Base-by-base conservation (phyloP, 2,329 filamentous ascomycete species). In the Calonectria ilicicola region DNA sequence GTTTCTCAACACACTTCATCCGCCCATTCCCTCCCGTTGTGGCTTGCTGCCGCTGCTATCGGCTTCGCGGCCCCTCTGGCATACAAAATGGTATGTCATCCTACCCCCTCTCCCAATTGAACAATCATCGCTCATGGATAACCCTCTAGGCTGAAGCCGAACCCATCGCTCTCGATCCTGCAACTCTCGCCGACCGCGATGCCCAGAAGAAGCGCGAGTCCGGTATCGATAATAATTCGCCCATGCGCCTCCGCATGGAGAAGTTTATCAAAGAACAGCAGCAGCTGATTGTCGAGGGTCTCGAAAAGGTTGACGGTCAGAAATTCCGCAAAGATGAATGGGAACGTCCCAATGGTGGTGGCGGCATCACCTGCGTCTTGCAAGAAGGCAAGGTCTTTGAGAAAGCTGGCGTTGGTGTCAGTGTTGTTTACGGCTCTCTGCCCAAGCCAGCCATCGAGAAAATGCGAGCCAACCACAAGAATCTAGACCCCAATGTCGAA, bases 191-290 rank as follows among this genome's bases (percentile, higher is more conserved):
- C 79, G 94, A 98, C 82, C 92, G 94, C 79, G 97, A 98, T 84
- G 92, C 91, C 75, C 89, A 95, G 74, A 90, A 91, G 77, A 98
- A 97, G 85, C 92, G 93, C 74, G 94, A 97, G 83, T 75, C 78
- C 40, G 77, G 78, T 23, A 89, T 98, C 63, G 93, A 89, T 60
- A 89, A 92, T 70, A 88, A 92, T 79, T 98, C 96, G 17, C 96
- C 97, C 2, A 98, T 99, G 96, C 95, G 97, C 68, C 89, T 99
- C 70, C 95, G 96, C 75, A 98, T 99, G 97, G 97, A 99, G 85
- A 92, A 94, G 80, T 94, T 98, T 83, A 97, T 98, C 84, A 97
- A 97, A 84, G 91, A 95, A 79, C 95, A 98, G 80, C 97, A 99
- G 82, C 91, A 94, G 79, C 91, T 93, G 74, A 99, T 99, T 72